phyloP scores from a whole-genome alignment of 1,284 basidiomycete genomes.

The Ganoderma boninense region DNA sequence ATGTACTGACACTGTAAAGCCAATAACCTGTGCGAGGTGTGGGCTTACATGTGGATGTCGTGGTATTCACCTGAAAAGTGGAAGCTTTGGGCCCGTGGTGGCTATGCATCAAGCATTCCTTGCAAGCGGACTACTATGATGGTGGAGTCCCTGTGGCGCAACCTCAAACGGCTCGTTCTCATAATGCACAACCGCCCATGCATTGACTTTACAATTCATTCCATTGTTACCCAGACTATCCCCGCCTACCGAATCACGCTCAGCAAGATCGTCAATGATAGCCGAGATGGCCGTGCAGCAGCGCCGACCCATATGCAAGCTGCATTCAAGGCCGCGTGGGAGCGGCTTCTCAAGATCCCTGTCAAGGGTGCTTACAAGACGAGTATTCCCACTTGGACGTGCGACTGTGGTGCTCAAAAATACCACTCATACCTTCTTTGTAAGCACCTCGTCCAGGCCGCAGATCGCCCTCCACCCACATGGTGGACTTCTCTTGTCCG shows the following conservation, averaged over 20 bases:
- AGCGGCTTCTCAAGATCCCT: constrained; percentile 7
- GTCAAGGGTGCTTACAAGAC: constrained; percentile 25
- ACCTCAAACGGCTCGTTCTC: constrained; percentile 22
- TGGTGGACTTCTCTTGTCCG: no score
- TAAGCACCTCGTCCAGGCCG: constrained; percentile 30
- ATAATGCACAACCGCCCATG: constrained; percentile 19
- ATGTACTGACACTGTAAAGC: constrained; percentile 28
- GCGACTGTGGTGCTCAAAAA: constrained; percentile 32
- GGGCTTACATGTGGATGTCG: constrained; percentile 32
- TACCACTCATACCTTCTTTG: constrained; percentile 30
- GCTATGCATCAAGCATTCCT: constrained; percentile 14
- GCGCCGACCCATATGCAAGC: constrained; percentile 1
- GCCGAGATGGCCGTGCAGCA: neutral
- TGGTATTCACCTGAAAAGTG: constrained; percentile 26
- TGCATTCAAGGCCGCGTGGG: constrained; percentile 14
- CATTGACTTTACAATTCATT: constrained; percentile 19
- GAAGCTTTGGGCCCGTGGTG: constrained; percentile 26
- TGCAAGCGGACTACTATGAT: constrained; percentile 30
- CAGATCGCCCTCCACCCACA: neutral
- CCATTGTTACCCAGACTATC: constrained; percentile 15
- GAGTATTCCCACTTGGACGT: constrained; percentile 21
- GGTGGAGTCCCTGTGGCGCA: constrained; percentile 29
- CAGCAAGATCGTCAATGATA: neutral
- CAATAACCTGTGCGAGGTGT: constrained; percentile 25
- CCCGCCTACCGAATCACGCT: constrained; percentile 21